These are phyloP conservation scores for Tricholoma furcatifolium DNA, from an alignment of 768 basidiomycete genomes.

Conservation along the genomic window DNA sequence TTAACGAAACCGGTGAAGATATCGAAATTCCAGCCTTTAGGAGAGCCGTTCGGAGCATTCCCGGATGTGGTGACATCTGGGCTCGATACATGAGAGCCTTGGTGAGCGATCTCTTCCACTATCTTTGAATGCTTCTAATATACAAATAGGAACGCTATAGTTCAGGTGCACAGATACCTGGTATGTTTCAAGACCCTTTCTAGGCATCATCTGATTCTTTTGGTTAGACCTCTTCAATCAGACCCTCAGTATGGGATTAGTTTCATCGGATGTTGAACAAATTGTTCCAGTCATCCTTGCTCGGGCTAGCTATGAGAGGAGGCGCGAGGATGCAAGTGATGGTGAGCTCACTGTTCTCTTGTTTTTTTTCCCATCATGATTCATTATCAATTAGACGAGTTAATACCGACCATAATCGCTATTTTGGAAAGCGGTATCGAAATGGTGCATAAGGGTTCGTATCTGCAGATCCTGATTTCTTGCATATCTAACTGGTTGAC, in stretches of 20 bases:
- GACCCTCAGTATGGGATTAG: constrained; percentile 52
- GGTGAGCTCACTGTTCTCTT: constrained; percentile 26
- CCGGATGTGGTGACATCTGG: constrained; percentile 77
- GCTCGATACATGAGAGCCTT: constrained; percentile 72
- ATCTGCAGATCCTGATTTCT: background rate
- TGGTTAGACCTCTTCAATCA: constrained; percentile 53
- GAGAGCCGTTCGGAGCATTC: constrained; percentile 71
- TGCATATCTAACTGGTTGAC: background rate
- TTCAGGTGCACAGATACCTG: constrained; percentile 17
- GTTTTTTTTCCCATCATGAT: constrained; percentile 1
- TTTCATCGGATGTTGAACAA: constrained; percentile 63
- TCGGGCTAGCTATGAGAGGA: constrained; percentile 62
- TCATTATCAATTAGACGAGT: constrained; percentile 33
- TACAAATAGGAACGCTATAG: constrained; percentile 42
- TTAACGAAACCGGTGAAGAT: constrained; percentile 40
- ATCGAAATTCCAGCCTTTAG: constrained; percentile 41
- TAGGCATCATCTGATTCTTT: background rate
- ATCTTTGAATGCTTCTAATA: background rate
- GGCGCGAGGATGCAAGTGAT: constrained; percentile 44
- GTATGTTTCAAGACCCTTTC: background rate
- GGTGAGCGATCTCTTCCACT: constrained; percentile 36
- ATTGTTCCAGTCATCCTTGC: constrained; percentile 63
- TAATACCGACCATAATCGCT: constrained; percentile 50
- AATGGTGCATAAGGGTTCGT: constrained; percentile 56
- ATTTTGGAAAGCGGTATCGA: constrained; percentile 64